Evolutionary conservation across 2,329 filamentous ascomycete species (phyloP).

Genomic region (Fusarium sp.): DNA sequence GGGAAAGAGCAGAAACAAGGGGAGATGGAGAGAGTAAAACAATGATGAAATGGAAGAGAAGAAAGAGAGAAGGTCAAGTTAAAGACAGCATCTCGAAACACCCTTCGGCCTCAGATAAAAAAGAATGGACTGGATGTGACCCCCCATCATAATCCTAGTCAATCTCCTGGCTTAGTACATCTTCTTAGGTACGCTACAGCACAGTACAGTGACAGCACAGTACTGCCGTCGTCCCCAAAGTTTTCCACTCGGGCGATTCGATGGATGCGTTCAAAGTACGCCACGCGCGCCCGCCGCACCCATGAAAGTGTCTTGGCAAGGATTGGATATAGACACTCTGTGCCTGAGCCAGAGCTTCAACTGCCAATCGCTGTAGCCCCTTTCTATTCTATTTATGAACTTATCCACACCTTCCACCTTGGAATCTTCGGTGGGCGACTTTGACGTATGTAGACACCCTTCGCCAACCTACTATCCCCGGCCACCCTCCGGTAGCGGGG

Average conservation of each 20-base stretch:
- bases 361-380: conserved; percentile 23
- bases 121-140: conserved; percentile 16
- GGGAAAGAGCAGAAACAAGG: conserved; percentile 1
- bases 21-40: neutral
- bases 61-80: neutral
- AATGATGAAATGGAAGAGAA: conserved; percentile 13
- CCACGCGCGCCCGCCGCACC: conserved; percentile 24
- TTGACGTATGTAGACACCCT: neutral
- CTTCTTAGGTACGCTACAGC: neutral
- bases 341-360: neutral
- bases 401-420: neutral
- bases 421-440: neutral
- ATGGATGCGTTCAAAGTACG: conserved; percentile 32
- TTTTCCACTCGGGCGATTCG: conserved; percentile 32
- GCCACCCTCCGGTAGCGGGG: too few species aligned
- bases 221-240: neutral
- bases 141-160: conserved; percentile 22
- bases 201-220: neutral
- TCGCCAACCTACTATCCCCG: neutral
- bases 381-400: neutral
- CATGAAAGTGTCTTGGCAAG: conserved; percentile 15
- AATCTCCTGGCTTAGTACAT: neutral
- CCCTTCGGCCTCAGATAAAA: conserved; percentile 29
- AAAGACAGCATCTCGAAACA: conserved; percentile 18
- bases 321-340: conserved; percentile 9